phyloP scores from a whole-genome alignment of 495 filamentous ascomycete genomes.

The Aspergillus baeticus region DNA sequence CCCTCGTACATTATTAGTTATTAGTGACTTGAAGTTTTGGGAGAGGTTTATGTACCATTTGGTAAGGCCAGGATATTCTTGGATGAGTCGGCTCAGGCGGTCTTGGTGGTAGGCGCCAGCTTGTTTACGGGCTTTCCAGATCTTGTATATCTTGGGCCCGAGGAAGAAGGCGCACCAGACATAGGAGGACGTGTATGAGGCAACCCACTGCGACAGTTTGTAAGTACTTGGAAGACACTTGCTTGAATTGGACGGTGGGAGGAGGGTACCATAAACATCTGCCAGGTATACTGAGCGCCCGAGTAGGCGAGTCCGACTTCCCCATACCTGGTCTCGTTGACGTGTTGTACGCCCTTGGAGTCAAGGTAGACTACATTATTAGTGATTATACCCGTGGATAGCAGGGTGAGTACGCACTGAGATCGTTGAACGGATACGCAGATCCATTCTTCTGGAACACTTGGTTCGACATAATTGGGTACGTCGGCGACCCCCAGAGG shows the following conservation, averaged over 20 bases:
- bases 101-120: not conserved
- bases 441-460: constrained; percentile 50
- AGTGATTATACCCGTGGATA: too few relatives aligned
- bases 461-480: constrained; percentile 55
- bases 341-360: not conserved
- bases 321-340: constrained; percentile 54
- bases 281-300: constrained; percentile 52
- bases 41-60: not conserved
- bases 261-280: constrained; percentile 47
- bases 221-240: not conserved
- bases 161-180: constrained; percentile 2
- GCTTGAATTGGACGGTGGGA: not conserved
- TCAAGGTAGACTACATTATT: constrained; percentile 3
- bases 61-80: not conserved
- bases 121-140: constrained; percentile 6
- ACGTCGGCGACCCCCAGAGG: constrained; percentile 43
- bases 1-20: not conserved
- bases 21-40: not conserved
- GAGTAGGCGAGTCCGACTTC: constrained; percentile 52
- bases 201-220: not conserved
- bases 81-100: constrained; percentile 2
- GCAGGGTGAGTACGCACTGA: too few relatives aligned
- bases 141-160: not conserved
- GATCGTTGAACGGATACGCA: constrained; percentile 43
- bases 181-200: constrained; percentile 5